A percentile compares a stretch with the other conserved stretches of the same genome.
These are phyloP conservation scores for Fagopyrum tataricum DNA, from an alignment of 148 eudicot species.

Conservation along the genomic window DNA sequence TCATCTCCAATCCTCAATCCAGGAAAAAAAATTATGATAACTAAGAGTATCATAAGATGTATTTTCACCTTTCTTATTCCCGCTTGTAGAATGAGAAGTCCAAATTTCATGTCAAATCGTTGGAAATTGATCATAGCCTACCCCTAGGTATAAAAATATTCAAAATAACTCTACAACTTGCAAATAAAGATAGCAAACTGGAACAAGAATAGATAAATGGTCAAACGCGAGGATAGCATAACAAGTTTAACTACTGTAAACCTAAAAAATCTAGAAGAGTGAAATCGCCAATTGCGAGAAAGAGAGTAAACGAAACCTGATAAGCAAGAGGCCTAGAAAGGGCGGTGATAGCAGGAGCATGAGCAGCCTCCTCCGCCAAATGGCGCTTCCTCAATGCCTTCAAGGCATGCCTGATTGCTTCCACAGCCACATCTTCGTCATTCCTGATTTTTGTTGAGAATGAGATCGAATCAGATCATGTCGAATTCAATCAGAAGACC, in stretches of 20 bases:
- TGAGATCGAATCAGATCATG: neutral
- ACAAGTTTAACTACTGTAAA: neutral
- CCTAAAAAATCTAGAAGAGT: neutral
- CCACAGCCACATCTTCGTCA: slow-evolving; percentile 44
- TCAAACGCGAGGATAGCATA: too few relatives aligned
- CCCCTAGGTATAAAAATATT: neutral
- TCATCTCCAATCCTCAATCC: neutral
- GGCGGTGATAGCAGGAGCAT: slow-evolving; percentile 61
- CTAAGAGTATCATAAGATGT: neutral
- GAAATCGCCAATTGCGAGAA: neutral
- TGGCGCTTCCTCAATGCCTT: slow-evolving; percentile 81
- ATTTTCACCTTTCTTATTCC: neutral
- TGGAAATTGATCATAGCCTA: neutral
- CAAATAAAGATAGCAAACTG: neutral
- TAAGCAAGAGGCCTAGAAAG: slow-evolving; percentile 56
- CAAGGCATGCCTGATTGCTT: slow-evolving; percentile 68
- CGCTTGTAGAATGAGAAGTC: neutral
- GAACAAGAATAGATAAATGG: too few relatives aligned
- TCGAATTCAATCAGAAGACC: neutral
- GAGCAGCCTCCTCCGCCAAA: slow-evolving; percentile 79
- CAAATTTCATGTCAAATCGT: slow-evolving; percentile 3
- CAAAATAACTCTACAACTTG: neutral
- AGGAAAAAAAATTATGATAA: neutral
- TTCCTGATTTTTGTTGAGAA: slow-evolving; percentile 31
- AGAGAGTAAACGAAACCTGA: slow-evolving; percentile 43